A percentile compares a stretch with the other conserved stretches of the same genome.
These are phyloP conservation scores for Aspergillus jensenii DNA, from an alignment of 2,329 filamentous ascomycete genomes.

Conservation along the genomic window DNA sequence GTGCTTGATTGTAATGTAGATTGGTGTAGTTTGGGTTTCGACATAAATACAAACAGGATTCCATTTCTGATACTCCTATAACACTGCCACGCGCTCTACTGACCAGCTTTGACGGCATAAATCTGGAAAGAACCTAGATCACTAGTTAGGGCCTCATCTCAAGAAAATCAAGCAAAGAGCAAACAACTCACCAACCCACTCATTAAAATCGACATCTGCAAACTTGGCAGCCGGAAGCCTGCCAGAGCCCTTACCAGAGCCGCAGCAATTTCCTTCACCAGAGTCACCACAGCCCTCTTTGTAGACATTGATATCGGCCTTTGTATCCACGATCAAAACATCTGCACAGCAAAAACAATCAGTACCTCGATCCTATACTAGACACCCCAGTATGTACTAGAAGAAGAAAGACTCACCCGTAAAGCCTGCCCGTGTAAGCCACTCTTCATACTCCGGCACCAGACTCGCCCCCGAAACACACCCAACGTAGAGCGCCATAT, in stretches of 20 bases:
- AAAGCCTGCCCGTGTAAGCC: constrained; percentile 40
- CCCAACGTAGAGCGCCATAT: constrained; percentile 58
- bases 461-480: constrained; percentile 60
- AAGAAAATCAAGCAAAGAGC: too few relatives aligned
- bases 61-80: too few relatives aligned
- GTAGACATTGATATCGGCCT: constrained; percentile 52
- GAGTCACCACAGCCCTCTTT: constrained; percentile 23
- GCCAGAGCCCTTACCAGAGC: background rate
- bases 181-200: constrained; percentile 50
- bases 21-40: background rate
- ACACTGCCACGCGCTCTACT: too few relatives aligned
- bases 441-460: constrained; percentile 53
- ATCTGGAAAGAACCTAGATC: background rate
- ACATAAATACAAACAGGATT: too few relatives aligned
- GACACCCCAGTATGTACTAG: too few relatives aligned
- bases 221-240: background rate
- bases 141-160: background rate
- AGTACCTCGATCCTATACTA: background rate
- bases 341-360: constrained; percentile 26
- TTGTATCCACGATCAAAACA: constrained; percentile 47
- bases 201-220: constrained; percentile 45
- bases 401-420: constrained; percentile 34
- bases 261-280: constrained; percentile 20
- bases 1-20: background rate
- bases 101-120: background rate